A percentile compares a stretch with the other conserved stretches of the same genome.
These are phyloP conservation scores for Trypanosoma avium DNA, from an alignment of 208 protist genomes.

Conservation along the genomic window DNA sequence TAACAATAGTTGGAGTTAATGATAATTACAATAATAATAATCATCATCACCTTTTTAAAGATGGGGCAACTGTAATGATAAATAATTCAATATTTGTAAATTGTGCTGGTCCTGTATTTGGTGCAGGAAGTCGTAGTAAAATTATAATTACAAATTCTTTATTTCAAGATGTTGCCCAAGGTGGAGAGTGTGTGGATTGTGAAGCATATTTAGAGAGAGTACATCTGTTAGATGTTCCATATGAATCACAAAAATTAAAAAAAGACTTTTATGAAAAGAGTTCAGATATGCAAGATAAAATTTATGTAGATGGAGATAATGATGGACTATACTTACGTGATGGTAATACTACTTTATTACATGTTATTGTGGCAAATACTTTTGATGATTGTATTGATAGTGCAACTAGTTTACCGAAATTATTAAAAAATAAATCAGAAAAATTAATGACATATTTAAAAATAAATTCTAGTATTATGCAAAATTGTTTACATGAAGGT, in stretches of 20 bases:
- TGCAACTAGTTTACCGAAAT: slow-evolving; percentile 6
- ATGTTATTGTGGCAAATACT: slow-evolving; percentile 10
- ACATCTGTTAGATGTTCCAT: slow-evolving; percentile 17
- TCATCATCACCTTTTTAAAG: no score
- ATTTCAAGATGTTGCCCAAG: slow-evolving; percentile 20
- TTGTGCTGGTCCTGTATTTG: slow-evolving; percentile 20
- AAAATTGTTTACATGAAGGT: slow-evolving; percentile 27
- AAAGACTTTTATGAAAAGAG: not conserved
- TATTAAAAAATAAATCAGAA: not conserved
- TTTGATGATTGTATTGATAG: slow-evolving; percentile 26
- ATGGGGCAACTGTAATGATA: not conserved
- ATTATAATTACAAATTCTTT: slow-evolving; percentile 3
- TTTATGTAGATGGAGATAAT: slow-evolving; percentile 30
- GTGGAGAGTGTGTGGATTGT: slow-evolving; percentile 24
- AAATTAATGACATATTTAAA: not conserved
- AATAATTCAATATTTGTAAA: slow-evolving; percentile 19
- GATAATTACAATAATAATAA: not conserved
- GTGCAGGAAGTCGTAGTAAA: slow-evolving; percentile 1
- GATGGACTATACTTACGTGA: slow-evolving; percentile 25
- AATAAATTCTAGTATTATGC: slow-evolving; percentile 9
- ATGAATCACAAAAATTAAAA: not conserved
- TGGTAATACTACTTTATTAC: slow-evolving; percentile 1
- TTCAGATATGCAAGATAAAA: not conserved
- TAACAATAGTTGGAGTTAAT: not conserved
- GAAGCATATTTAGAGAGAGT: slow-evolving; percentile 2